These are phyloP conservation scores for Trametes coccinea DNA, from an alignment of 768 basidiomycete genomes.

Conservation along the genomic window DNA sequence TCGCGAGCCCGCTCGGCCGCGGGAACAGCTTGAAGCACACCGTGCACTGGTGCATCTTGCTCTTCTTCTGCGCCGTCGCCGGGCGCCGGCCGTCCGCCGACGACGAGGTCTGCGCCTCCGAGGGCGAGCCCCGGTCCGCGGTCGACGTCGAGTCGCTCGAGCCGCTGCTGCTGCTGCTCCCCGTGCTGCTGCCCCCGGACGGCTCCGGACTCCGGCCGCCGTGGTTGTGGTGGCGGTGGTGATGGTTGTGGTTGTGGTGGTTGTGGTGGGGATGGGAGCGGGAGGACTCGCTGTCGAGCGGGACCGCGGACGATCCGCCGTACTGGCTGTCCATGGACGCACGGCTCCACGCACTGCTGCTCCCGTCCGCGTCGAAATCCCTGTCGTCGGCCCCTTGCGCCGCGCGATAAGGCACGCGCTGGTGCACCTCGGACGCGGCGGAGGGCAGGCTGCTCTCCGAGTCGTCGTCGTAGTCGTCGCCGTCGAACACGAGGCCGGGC, in stretches of 20 bases:
- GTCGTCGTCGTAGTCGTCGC: conserved; percentile 33
- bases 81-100: conserved; percentile 3
- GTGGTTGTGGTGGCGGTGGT: too few relatives aligned
- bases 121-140: conserved; percentile 1
- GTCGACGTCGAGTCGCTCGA: not conserved
- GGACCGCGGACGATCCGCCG: not conserved
- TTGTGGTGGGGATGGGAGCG: too few relatives aligned
- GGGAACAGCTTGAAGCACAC: conserved; percentile 49
- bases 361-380: not conserved
- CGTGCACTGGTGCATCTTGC: conserved; percentile 51
- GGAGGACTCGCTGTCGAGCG: not conserved
- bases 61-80: conserved; percentile 35
- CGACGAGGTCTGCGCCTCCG: conserved; percentile 5
- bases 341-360: not conserved
- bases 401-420: conserved; percentile 23
- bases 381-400: conserved; percentile 11
- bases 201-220: conserved; percentile 7
- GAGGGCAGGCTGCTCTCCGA: conserved; percentile 32
- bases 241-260: too few relatives aligned
- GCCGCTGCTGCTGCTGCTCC: too few relatives aligned
- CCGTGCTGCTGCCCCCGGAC: not conserved
- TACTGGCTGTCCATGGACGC: not conserved
- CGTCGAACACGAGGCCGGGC: conserved; percentile 32
- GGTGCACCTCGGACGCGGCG: conserved; percentile 27
- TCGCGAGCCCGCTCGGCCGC: conserved; percentile 50